These are phyloP conservation scores for Neurospora terricola DNA, from an alignment of 495 filamentous ascomycete genomes.

Conservation along the genomic window DNA sequence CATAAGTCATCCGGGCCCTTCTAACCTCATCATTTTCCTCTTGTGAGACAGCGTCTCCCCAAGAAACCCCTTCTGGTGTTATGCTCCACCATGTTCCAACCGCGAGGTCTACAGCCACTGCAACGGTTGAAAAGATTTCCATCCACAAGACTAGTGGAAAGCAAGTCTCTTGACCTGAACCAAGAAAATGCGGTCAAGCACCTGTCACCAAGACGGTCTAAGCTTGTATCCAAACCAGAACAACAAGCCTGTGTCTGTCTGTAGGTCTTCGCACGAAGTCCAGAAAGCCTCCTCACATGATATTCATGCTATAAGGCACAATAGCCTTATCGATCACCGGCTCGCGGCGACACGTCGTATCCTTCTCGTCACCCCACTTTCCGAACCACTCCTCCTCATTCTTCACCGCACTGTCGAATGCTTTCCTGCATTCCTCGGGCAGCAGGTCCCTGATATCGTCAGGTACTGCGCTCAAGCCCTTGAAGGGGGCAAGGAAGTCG, in stretches of 20 bases:
- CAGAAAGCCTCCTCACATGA: neutral
- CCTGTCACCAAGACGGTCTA: neutral
- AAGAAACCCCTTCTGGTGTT: neutral
- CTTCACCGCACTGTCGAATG: constrained; percentile 53
- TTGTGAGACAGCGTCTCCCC: neutral
- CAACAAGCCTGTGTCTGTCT: neutral
- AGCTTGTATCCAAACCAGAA: neutral
- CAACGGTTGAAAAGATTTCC: neutral
- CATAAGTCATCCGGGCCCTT: neutral
- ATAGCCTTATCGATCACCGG: constrained; percentile 48
- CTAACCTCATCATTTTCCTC: neutral
- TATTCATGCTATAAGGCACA: constrained; percentile 33
- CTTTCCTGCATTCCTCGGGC: constrained; percentile 58
- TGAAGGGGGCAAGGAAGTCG: constrained; percentile 46
- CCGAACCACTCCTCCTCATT: constrained; percentile 62
- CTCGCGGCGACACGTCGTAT: constrained; percentile 31
- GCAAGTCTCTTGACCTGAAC: neutral
- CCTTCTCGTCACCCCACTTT: constrained; percentile 55
- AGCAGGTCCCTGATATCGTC: constrained; percentile 61
- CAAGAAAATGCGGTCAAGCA: neutral
- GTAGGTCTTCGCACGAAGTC: neutral
- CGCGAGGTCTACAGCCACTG: neutral
- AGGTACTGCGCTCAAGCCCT: constrained; percentile 53
- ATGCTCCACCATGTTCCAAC: neutral
- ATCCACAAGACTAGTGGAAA: neutral